Conservation (phyloP, 169 alveolate species). For the Plasmodium relictum region DNA sequence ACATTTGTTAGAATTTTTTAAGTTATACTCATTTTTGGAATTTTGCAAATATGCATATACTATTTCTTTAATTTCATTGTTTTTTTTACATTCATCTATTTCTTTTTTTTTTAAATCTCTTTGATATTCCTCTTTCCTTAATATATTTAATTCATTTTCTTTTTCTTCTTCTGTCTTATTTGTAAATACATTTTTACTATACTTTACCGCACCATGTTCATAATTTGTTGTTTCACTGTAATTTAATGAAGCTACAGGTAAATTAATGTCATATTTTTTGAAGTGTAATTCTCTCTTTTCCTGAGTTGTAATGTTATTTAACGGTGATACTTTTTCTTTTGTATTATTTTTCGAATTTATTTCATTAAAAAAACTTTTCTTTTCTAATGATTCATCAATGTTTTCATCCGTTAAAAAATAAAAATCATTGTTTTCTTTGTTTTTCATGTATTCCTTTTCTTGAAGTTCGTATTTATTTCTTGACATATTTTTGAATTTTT, state of each 20-base stretch:
- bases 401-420: conserved; percentile 46
- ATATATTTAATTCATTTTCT: no score
- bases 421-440: conserved; percentile 10
- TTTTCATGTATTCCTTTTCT: background rate
- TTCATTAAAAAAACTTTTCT: background rate
- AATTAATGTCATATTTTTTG: background rate
- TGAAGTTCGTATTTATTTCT: background rate
- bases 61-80: conserved; percentile 16
- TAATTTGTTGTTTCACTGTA: background rate
- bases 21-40: conserved; percentile 34
- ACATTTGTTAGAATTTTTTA: background rate
- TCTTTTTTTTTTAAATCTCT: background rate
- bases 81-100: conserved; percentile 8
- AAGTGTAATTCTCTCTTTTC: background rate
- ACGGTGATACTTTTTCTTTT: background rate
- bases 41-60: conserved; percentile 31
- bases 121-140: no score
- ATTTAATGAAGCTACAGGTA: background rate
- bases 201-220: background rate
- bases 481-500: background rate
- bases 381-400: conserved; percentile 8
- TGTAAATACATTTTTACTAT: background rate
- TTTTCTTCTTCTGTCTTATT: background rate
- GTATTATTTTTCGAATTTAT: background rate
- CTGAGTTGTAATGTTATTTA: background rate